phyloP scores from a whole-genome alignment of 2,329 filamentous ascomycete species.

The Colletotrichum shisoi region DNA sequence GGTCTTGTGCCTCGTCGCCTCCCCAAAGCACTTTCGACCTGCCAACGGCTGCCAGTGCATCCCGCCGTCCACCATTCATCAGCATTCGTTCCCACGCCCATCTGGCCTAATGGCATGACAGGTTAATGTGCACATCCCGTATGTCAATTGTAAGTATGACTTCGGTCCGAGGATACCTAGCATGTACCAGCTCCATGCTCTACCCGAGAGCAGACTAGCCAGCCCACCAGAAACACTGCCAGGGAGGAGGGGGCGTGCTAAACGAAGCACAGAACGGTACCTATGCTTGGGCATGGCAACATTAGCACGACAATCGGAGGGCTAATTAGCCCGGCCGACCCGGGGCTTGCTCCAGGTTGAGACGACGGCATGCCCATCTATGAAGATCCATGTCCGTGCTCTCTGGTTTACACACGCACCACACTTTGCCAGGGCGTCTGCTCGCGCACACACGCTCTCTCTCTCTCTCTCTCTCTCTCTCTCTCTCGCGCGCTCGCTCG shows the following conservation, averaged over 20 bases:
- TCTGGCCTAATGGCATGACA: background rate
- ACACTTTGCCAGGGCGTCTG: background rate
- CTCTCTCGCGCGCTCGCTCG: background rate
- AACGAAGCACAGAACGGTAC: background rate
- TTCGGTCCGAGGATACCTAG: background rate
- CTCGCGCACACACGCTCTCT: background rate
- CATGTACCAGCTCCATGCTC: background rate
- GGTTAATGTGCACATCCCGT: background rate
- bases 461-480: background rate
- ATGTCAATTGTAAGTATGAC: background rate
- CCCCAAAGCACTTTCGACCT: background rate
- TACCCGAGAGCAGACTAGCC: conserved; percentile 8
- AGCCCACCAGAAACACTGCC: background rate
- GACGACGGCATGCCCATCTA: conserved; percentile 32
- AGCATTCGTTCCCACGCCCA: background rate
- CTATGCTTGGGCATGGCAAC: conserved; percentile 1
- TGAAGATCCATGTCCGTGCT: conserved; percentile 31
- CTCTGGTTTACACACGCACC: conserved; percentile 4
- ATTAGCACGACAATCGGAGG: conserved; percentile 30
- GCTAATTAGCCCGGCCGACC: conserved; percentile 37
- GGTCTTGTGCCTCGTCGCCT: background rate
- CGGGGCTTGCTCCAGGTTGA: conserved; percentile 33
- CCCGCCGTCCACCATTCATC: background rate
- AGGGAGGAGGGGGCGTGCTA: background rate
- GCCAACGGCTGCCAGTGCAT: conserved; percentile 15